Percentiles rank a stretch among this genome's conserved stretches.
These are phyloP conservation scores for Aspergillus panamensis DNA, from an alignment of 495 filamentous ascomycete genomes.

Conservation along the genomic window DNA sequence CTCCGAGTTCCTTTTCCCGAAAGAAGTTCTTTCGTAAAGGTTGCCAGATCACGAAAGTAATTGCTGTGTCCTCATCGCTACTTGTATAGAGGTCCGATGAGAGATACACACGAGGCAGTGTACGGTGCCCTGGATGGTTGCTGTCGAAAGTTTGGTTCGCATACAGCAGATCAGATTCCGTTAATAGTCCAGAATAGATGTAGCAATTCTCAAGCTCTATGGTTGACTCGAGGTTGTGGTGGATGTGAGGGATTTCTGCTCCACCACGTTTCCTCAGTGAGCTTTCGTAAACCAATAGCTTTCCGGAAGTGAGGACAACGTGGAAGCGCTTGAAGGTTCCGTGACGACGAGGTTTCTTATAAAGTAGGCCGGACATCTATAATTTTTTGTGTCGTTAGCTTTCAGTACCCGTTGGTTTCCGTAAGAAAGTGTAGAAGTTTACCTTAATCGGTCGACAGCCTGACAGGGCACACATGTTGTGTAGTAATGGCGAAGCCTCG, in stretches of 20 bases:
- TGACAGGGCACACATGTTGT: conserved; percentile 66
- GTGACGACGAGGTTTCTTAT: conserved; percentile 63
- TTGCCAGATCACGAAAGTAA: conserved; percentile 72
- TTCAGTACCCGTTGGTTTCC: background rate
- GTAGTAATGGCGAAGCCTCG: conserved; percentile 60
- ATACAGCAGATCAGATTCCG: conserved; percentile 65
- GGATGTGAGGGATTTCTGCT: conserved; percentile 56
- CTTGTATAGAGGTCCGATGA: conserved; percentile 61
- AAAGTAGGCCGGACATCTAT: conserved; percentile 62
- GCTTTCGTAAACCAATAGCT: conserved; percentile 62
- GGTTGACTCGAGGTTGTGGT: conserved; percentile 56
- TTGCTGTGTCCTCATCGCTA: conserved; percentile 67
- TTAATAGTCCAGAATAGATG: conserved; percentile 65
- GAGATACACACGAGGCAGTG: conserved; percentile 61
- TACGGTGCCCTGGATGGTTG: conserved; percentile 61
- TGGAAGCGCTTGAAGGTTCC: conserved; percentile 59
- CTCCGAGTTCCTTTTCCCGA: conserved; percentile 46
- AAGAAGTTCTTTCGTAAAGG: conserved; percentile 58
- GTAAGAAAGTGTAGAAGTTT: conserved; percentile 4
- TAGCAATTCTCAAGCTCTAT: conserved; percentile 68
- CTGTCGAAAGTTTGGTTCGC: conserved; percentile 67
- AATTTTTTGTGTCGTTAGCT: conserved; percentile 3
- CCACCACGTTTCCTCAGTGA: conserved; percentile 56
- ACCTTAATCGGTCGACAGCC: conserved; percentile 64
- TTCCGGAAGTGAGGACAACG: conserved; percentile 61